Evolutionary conservation across 177 flowering plant species (phyloP), one percentile per base, ranked within the genome.

Genomic region (Vitis hybrid): DNA sequence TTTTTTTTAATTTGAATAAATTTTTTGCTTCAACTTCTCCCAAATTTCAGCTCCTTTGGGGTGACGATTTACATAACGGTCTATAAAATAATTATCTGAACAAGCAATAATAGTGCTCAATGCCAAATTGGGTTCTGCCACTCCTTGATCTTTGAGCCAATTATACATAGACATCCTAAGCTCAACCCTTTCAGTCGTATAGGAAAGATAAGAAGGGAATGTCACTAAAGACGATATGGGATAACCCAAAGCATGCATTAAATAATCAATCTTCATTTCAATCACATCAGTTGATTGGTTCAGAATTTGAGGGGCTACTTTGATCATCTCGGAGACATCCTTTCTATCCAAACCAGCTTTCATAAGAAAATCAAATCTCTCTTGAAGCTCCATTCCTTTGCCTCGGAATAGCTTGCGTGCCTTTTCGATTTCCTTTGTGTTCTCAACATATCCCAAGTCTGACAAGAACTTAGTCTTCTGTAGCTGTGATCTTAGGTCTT

Each of bases 321-420:
- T 83, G 18, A 87, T 31, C 85, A 86, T 86, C 48, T 65, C n/a
- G 5, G 13, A 10, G 53, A 86, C 87, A 67, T 75, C 85, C 60
- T 81, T 66, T 18, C 52, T 60, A 60, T 73, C 78, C 64, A 89
- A 75, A 22, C 93, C 93, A 39, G 78, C 72, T 51, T 83, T 74
- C 33, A 87, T 82, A 13, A 87, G 65, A 65, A 78, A 82, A 68
- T 82, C 83, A 65, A 80, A 86, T 73, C 93, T 79, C 69, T 86
- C 91, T 55, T 81, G 88, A 56, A 89, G 84, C 60, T 86, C 83
- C 5, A 18, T 66, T 67, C 87, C 89, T 64, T 73, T 85, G 59
- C 97, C 94, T 49, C 88, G 83, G 60, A 82, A 86, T 7, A 58
- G 20, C 75, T 82, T 85, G n/a, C 83, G 59, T 16, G 89, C 90